Evolutionary conservation across 2,329 filamentous ascomycete genomes (phyloP).

Genomic region (Monosporascus cannonballus): DNA sequence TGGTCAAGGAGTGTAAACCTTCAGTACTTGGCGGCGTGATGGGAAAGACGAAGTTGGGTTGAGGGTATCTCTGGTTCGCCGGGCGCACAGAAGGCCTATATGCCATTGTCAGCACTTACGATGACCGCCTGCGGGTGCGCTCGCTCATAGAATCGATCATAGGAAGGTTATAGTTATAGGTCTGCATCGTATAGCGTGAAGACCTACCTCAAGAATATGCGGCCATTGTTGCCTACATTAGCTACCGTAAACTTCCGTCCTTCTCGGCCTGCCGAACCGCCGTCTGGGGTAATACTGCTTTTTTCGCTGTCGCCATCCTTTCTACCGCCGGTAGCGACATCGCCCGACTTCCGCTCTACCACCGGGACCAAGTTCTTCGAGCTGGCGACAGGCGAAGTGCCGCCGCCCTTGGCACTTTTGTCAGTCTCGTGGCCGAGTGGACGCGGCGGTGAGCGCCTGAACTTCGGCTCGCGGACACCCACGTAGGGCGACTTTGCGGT

Average conservation of each 20-base stretch:
- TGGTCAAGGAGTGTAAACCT: conserved; percentile 41
- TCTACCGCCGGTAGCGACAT: conserved; percentile 32
- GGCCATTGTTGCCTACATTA: conserved; percentile 77
- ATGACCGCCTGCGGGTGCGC: not conserved
- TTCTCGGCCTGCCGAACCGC: conserved; percentile 54
- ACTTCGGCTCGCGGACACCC: conserved; percentile 13
- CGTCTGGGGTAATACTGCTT: conserved; percentile 54
- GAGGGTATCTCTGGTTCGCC: conserved; percentile 54
- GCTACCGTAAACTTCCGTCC: conserved; percentile 72
- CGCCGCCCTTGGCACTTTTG: conserved; percentile 14
- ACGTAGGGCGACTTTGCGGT: conserved; percentile 13
- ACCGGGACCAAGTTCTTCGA: conserved; percentile 22
- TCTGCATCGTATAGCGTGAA: conserved; percentile 1
- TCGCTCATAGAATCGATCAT: no score
- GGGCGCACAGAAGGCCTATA: conserved; percentile 55
- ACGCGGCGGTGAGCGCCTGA: conserved; percentile 16
- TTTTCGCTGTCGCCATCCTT: conserved; percentile 50
- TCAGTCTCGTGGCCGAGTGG: conserved; percentile 7
- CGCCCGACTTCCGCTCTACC: conserved; percentile 17
- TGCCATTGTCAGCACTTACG: conserved; percentile 10
- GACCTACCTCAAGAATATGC: conserved; percentile 73
- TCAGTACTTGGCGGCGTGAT: conserved; percentile 55
- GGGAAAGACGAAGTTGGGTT: conserved; percentile 55
- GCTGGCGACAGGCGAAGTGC: conserved; percentile 13
- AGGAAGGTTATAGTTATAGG: no score